Evolutionary conservation across 345 rosid species (phyloP).

Genomic region (Barbarea vulgaris): DNA sequence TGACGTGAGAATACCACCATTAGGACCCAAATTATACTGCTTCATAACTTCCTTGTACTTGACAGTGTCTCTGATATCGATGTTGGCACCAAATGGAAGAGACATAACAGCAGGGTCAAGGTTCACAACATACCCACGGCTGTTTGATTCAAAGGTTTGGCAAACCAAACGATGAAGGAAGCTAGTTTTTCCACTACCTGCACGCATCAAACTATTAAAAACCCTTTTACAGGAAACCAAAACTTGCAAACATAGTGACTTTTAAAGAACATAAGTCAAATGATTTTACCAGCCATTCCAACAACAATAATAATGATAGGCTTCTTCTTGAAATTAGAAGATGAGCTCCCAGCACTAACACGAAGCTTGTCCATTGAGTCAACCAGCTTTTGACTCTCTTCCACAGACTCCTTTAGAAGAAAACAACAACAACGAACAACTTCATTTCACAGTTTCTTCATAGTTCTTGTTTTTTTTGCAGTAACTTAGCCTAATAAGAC

Average conservation of each 20-base stretch:
- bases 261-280: background rate
- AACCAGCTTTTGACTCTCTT: conserved; percentile 53
- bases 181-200: conserved; percentile 85
- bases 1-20: conserved; percentile 79
- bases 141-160: conserved; percentile 65
- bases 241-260: background rate
- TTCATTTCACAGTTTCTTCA: background rate
- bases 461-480: background rate
- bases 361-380: conserved; percentile 62
- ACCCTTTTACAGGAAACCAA: background rate
- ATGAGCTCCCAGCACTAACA: conserved; percentile 47
- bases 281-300: conserved; percentile 76
- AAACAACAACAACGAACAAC: conserved; percentile 5
- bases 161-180: conserved; percentile 73
- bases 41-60: conserved; percentile 85
- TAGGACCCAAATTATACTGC: conserved; percentile 80
- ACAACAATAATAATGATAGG: conserved; percentile 72
- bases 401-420: conserved; percentile 38
- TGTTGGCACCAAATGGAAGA: conserved; percentile 77
- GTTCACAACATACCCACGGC: conserved; percentile 73
- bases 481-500: background rate
- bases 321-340: conserved; percentile 61
- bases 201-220: conserved; percentile 7
- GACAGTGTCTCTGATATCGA: conserved; percentile 83
- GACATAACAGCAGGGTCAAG: conserved; percentile 90